Evolutionary conservation across 2,329 filamentous ascomycete species (phyloP), one percentile per base, ranked within the genome.

Genomic region (Fusarium pilosicola): DNA sequence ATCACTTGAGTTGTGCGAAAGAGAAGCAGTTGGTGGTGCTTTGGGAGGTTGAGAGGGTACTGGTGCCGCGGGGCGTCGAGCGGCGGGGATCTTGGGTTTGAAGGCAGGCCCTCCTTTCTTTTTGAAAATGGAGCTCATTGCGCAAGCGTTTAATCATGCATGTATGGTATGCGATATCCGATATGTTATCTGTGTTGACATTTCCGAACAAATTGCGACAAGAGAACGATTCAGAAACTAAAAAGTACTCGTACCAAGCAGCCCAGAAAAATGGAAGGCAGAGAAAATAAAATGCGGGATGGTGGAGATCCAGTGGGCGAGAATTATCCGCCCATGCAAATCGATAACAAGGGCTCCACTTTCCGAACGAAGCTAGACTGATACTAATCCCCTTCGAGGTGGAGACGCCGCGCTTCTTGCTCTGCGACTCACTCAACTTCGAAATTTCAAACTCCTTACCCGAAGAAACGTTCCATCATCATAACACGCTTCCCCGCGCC

Each of bases 71-170:
- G 80, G 79, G 64, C 86, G 84, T 78, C 91, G 88, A 73, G 86
- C 85, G 39, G 83, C 80, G 38, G 88, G 89, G 73, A 89, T 88
- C 84, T 93, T 94, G 49, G 92, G 92, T 80, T 93, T 93, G 84
- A 94, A 94, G 83, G 86, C 86, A 65, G 86, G 84, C 75, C 86
- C 86, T 78, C 85, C 86, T 76, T 87, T 85, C 83, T 93, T 93
- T 84, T 93, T 93, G 81, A 92, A 87, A 84, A 92, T 92, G 68
- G 86, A 88, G 83, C 88, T 90, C 86, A 93, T 92, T 76, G 83
- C 86, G 83, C 65, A 48, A 28, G 64, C 63, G 44, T 34, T 22
- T 24, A 32, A 39, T 51, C 39, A 54, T 64, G 62, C 71, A 77
- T 74, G 38, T 66, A 65, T 51, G 38, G 57, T 57, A 59, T 62